Base-by-base conservation (phyloP, 176 grass and related monocot species). In the Phragmites australis region DNA sequence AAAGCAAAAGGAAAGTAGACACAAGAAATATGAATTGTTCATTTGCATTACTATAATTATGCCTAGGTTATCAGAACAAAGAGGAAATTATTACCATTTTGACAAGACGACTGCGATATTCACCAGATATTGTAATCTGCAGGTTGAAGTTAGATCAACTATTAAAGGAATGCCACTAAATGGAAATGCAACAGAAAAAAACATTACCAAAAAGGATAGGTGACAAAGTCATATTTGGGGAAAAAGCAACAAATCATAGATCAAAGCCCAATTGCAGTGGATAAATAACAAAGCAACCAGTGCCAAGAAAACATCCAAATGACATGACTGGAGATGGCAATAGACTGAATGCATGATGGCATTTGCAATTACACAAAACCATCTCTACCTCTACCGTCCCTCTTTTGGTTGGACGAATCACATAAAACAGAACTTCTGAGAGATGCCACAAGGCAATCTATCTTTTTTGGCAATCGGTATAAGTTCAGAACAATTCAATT, bases 61-160 rank as follows among this genome's bases (percentile, higher is more conserved):
- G 59, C n/a, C 19, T 25, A 70, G 29, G 48, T 61, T 16, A 76
- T 18, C 39, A 29, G 43, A 56, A 22, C 70, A 41, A 72, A 72
- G 65, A 49, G 57, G 7, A 30, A 51, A 27, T 21, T 25, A 58
- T 87, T 99, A 99, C 96, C 96, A 95, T 93, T 93, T 95, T 99
- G 63, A 99, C 82, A 82, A 99, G 90, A 80, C 96, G 90, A 65
- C n/a, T 81, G 19, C 88, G 93, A 86, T 91, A 83, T 83, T 99
- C 96, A 9, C 86, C 92, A 59, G 90, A 87, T 77, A 99, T 88
- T 64, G 88, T 93, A 58, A 88, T 85, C 93, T 97, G 83, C 62
- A 84, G 54, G 53, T 85, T 72, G 46, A 76, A 40, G 80, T 82
- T 42, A 86, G 83, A 49, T 58, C 44, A n/a, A 52, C 17, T 43